Evolutionary conservation across 441 rosid species (phyloP).

Genomic region (Erodium texanum): DNA sequence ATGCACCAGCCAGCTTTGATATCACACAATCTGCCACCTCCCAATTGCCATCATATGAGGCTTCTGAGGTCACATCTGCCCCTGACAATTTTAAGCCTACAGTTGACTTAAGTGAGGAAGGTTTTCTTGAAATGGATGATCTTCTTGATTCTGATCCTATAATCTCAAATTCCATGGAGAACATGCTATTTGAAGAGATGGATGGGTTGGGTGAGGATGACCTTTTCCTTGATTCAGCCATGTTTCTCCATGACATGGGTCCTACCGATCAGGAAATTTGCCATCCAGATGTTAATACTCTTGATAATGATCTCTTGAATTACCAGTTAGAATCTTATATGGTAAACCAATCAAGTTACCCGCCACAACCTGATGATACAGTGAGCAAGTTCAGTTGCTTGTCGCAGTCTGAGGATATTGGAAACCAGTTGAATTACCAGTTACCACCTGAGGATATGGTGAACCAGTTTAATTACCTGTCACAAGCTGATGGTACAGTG

Average conservation of each 20-base stretch:
- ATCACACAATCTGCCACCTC: constrained; percentile 30
- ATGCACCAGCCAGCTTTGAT: constrained; percentile 27
- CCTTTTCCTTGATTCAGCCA: constrained; percentile 37
- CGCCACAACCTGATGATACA: constrained; percentile 19
- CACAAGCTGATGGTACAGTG: neutral
- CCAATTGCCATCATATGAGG: constrained; percentile 27
- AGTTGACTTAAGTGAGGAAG: constrained; percentile 27
- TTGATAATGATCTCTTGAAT: constrained; percentile 13
- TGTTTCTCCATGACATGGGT: constrained; percentile 48
- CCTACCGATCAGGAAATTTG: constrained; percentile 32
- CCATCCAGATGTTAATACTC: constrained; percentile 12
- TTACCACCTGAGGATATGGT: constrained; percentile 15
- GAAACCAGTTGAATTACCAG: constrained; percentile 14
- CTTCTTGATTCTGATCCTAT: constrained; percentile 38
- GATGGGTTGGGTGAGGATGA: constrained; percentile 45
- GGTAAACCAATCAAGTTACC: constrained; percentile 23
- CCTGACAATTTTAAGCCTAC: constrained; percentile 19
- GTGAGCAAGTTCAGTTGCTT: constrained; percentile 14
- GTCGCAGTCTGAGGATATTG: neutral
- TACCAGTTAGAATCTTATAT: constrained; percentile 2
- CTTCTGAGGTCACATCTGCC: constrained; percentile 32
- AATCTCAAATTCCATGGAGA: constrained; percentile 24
- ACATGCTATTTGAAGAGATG: constrained; percentile 29
- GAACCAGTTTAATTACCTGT: neutral
- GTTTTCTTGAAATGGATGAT: constrained; percentile 81